Evolutionary conservation across 306 rosid genomes (phyloP), one percentile per base, ranked within the genome.

Genomic region (Nissolia schottii): DNA sequence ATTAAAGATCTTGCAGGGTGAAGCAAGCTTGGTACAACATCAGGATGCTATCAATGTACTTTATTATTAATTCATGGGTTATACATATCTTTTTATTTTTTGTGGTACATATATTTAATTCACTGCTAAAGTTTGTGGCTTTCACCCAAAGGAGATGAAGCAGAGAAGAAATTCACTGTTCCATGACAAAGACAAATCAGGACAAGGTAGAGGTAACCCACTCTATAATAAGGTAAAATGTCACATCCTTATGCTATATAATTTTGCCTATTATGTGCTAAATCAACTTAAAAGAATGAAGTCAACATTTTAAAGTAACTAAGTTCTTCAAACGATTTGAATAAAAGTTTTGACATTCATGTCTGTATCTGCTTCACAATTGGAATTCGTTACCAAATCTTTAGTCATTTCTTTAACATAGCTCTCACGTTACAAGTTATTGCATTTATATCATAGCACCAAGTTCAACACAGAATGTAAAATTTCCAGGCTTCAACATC

Each of bases 311-410:
- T 41, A 23, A 59, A 70, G 38, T 64, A 67, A 43, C 34, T 65
- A 35, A 73, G 41, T 61, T 65, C 77, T 70, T 57, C 67, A 14
- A 70, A 74, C 56, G 6, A 45, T 22, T 69, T 56, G 32, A 55
- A 12, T 64, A 67, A n/a, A 75, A 50, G 75, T 70, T 48, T 75
- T 58, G 73, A 75, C 50, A 50, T 64, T 34, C 43, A 58, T 48
- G 80, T 59, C 28, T 51, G 41, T 64, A 83, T 79, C 81, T 64
- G 67, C 85, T 22, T 66, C 85, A 32, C 57, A 43, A 67, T 65
- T 60, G 49, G 51, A 77, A 71, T 66, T 28, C 31, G 18, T 27
- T 34, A 16, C 35, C 62, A 19, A 48, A 62, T 31, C 3, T 64
- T 60, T 20, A 38, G 60, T 56, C 37, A 40, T 76, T 68, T 29